A percentile compares a stretch with the other conserved stretches of the same genome.
These are phyloP conservation scores for Trichoderma virens DNA, from an alignment of 495 filamentous ascomycete genomes.

Conservation along the genomic window DNA sequence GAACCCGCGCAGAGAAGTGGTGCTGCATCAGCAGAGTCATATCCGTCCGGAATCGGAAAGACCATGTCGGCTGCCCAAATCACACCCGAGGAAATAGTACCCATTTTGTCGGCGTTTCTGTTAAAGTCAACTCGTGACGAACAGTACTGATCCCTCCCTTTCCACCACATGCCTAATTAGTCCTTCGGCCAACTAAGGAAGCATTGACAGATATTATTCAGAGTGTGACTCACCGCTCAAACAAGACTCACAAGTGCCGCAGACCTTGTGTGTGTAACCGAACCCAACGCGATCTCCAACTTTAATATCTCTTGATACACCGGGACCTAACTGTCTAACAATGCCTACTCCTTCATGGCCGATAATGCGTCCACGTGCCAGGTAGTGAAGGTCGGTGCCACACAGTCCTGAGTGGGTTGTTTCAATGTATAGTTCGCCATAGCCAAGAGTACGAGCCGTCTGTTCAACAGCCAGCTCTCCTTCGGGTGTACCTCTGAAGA, in stretches of 20 bases:
- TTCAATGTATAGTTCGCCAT: neutral
- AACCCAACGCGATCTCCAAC: constrained; percentile 53
- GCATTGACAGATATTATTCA: neutral
- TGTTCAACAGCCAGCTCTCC: neutral
- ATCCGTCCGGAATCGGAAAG: constrained; percentile 33
- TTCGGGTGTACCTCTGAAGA: neutral
- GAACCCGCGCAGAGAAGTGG: constrained; percentile 53
- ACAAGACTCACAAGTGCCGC: constrained; percentile 35
- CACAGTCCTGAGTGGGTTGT: neutral
- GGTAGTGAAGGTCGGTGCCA: neutral
- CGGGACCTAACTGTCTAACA: constrained; percentile 45
- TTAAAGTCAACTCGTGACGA: constrained; percentile 14
- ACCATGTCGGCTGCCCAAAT: constrained; percentile 26
- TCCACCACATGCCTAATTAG: neutral
- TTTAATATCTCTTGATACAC: constrained; percentile 46
- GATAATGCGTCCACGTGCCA: constrained; percentile 9
- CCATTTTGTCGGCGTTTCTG: constrained; percentile 9
- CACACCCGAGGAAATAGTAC: constrained; percentile 14
- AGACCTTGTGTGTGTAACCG: constrained; percentile 48
- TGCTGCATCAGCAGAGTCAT: constrained; percentile 37
- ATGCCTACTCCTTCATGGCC: constrained; percentile 46
- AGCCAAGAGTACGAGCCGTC: neutral
- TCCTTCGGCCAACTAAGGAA: neutral
- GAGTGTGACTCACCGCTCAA: constrained; percentile 12
- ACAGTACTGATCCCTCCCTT: constrained; percentile 20